These are phyloP conservation scores for Neofusicoccum ribis DNA, from an alignment of 2,329 filamentous ascomycete genomes.

Conservation along the genomic window DNA sequence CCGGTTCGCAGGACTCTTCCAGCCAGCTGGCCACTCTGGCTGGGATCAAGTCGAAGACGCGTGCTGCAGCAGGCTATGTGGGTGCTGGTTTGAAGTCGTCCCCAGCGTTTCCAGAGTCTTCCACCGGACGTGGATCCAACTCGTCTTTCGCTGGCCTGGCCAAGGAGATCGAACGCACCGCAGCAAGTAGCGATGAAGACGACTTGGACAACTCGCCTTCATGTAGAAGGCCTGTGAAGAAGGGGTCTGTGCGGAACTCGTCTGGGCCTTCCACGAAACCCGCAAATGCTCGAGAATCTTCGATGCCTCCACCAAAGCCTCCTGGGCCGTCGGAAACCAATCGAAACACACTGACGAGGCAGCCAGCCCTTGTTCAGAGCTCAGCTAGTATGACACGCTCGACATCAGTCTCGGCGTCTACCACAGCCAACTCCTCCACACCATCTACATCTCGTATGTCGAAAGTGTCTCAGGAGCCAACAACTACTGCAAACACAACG, in stretches of 20 bases:
- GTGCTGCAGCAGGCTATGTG: constrained; percentile 19
- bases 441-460: not conserved
- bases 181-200: constrained; percentile 11
- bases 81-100: not conserved
- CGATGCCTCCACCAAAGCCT: not conserved
- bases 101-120: not conserved
- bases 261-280: not conserved
- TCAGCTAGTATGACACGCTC: not conserved
- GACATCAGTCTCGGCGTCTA: not conserved
- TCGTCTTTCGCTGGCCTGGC: constrained; percentile 9
- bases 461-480: not conserved
- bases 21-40: constrained; percentile 26
- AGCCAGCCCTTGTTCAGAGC: not conserved
- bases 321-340: not conserved
- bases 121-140: not conserved
- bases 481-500: not conserved
- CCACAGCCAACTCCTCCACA: no score
- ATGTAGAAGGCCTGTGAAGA: not conserved
- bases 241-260: not conserved
- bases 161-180: constrained; percentile 15
- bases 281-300: constrained; percentile 10
- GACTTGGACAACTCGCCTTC: constrained; percentile 25
- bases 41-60: constrained; percentile 17
- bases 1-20: constrained; percentile 22
- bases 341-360: not conserved